phyloP scores from a whole-genome alignment of 1,284 basidiomycete genomes.

The Fomitopsis pinicola region DNA sequence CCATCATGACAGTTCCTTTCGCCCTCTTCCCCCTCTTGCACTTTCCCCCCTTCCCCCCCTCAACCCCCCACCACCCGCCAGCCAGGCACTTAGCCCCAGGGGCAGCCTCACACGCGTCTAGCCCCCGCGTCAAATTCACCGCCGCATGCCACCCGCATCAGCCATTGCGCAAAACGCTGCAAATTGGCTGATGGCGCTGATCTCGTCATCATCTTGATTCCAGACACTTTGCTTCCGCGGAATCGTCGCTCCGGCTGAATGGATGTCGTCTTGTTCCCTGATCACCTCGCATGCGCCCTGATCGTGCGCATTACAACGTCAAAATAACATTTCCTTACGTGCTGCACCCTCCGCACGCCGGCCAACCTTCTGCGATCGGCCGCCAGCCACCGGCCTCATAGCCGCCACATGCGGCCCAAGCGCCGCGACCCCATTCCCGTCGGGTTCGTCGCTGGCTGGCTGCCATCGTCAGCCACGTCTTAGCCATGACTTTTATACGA shows the following conservation, averaged over 20 bases:
- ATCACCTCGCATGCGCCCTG: constrained; percentile 4
- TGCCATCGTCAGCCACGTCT: neutral
- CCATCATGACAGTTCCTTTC: constrained; percentile 1
- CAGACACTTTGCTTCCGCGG: constrained; percentile 5
- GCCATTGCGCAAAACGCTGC: neutral
- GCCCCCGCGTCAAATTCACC: neutral
- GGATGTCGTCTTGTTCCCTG: constrained; percentile 5
- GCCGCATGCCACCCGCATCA: neutral
- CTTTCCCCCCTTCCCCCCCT: neutral
- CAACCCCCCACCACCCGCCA: neutral
- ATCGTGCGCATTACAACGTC: constrained; percentile 1
- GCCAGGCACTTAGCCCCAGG: neutral
- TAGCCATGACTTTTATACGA: neutral
- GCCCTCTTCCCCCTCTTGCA: neutral
- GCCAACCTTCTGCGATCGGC: neutral
- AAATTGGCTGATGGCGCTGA: constrained; percentile 7
- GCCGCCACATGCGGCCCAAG: neutral
- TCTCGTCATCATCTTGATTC: constrained; percentile 4
- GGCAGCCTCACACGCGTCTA: neutral
- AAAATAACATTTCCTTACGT: neutral
- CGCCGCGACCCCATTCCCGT: neutral
- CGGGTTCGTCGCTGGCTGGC: neutral
- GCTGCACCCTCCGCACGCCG: neutral
- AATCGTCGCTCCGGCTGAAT: neutral
- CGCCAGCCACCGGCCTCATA: neutral